Evolutionary conservation across 2,329 filamentous ascomycete genomes (phyloP).

Genomic region (Teratosphaeria destructans): DNA sequence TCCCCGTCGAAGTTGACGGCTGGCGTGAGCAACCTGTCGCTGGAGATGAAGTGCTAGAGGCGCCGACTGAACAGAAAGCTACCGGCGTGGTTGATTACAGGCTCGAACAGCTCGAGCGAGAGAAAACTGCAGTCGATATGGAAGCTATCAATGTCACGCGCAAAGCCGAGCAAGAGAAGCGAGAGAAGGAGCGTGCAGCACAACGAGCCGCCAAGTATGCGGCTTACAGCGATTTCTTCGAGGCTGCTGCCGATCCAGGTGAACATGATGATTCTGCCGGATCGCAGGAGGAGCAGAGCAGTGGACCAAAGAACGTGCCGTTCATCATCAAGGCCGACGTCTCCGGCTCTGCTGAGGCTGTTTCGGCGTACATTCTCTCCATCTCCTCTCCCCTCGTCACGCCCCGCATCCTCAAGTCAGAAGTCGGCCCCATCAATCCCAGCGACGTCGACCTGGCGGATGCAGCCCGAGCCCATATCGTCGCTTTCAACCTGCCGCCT

Average conservation of each 20-base stretch:
- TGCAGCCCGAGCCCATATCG: conserved; percentile 61
- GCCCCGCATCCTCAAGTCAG: conserved; percentile 64
- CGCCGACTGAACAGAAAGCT: conserved; percentile 65
- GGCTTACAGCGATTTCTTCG: conserved; percentile 5
- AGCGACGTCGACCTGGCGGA: conserved; percentile 84
- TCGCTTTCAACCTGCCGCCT: conserved; percentile 75
- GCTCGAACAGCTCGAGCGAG: conserved; percentile 57
- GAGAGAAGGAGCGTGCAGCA: conserved; percentile 46
- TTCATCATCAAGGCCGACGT: conserved; percentile 92
- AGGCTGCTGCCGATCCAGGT: conserved; percentile 22
- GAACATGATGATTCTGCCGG: conserved; percentile 23
- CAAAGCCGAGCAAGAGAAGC: conserved; percentile 47
- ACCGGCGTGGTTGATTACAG: conserved; percentile 70
- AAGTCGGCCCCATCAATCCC: conserved; percentile 68
- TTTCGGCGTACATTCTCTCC: conserved; percentile 63
- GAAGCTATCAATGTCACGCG: conserved; percentile 65
- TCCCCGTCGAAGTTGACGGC: conserved; percentile 85
- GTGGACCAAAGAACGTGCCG: conserved; percentile 51
- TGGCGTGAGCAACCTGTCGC: conserved; percentile 82
- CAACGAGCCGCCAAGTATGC: conserved; percentile 10
- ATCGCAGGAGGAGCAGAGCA: conserved; percentile 33
- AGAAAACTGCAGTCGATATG: conserved; percentile 56
- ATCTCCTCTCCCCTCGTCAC: conserved; percentile 78
- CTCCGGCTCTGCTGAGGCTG: conserved; percentile 84
- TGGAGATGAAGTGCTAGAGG: conserved; percentile 79